phyloP scores from a whole-genome alignment of 345 rosid species.

The Brassica rapa region DNA sequence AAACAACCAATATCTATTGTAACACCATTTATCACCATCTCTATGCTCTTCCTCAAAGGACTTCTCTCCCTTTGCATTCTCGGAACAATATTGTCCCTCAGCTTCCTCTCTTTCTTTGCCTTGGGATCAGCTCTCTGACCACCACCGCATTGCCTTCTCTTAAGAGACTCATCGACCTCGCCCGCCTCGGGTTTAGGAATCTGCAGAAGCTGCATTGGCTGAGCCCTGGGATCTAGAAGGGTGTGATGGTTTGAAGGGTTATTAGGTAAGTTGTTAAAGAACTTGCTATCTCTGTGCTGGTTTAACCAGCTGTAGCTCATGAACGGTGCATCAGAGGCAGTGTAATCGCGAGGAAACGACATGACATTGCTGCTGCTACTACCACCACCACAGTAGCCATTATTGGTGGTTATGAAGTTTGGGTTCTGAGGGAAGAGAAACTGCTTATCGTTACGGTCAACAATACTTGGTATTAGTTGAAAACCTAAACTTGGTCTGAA shows the following conservation, averaged over 20 bases:
- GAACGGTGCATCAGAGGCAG: conserved; percentile 55
- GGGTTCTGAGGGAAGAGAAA: conserved; percentile 64
- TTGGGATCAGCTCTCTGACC: conserved; percentile 56
- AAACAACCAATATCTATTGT: conserved; percentile 80
- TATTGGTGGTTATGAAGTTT: conserved; percentile 38
- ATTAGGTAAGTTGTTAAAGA: conserved; percentile 50
- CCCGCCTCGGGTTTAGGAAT: conserved; percentile 52
- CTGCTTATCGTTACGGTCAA: conserved; percentile 62
- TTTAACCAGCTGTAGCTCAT: conserved; percentile 73
- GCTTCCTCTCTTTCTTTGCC: conserved; percentile 76
- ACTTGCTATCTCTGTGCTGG: conserved; percentile 65
- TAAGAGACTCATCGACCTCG: conserved; percentile 47
- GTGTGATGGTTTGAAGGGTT: conserved; percentile 53
- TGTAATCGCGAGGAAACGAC: conserved; percentile 60
- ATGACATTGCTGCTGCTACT: conserved; percentile 52
- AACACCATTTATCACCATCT: conserved; percentile 76
- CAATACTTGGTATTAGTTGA: conserved; percentile 72
- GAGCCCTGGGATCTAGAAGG: conserved; percentile 53
- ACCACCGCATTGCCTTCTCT: conserved; percentile 53
- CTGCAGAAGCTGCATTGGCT: conserved; percentile 66
- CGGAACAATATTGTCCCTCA: conserved; percentile 60
- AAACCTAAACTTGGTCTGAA: conserved; percentile 70
- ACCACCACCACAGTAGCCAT: background rate
- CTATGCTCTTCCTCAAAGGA: conserved; percentile 75
- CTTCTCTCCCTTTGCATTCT: conserved; percentile 46